phyloP scores from a whole-genome alignment of 768 basidiomycete genomes.

The Leccinum subgranulosum region DNA sequence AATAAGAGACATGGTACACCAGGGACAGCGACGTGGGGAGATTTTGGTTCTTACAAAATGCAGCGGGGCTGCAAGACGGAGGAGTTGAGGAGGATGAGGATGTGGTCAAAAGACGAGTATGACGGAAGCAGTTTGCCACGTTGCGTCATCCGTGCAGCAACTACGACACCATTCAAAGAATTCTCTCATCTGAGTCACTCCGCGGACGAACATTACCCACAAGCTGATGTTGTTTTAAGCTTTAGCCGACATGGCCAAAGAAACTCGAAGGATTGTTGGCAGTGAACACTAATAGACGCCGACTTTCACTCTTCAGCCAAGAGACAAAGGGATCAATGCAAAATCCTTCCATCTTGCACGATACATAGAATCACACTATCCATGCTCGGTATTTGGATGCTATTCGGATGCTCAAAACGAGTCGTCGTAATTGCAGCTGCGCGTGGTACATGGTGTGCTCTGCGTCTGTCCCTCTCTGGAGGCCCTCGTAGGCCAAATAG shows the following conservation, averaged over 20 bases:
- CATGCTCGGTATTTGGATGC: neutral
- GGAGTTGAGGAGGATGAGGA: neutral
- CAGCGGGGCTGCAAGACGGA: neutral
- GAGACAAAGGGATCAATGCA: neutral
- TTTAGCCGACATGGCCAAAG: neutral
- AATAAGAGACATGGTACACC: conserved; percentile 65
- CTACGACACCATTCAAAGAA: neutral
- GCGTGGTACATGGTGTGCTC: conserved; percentile 25
- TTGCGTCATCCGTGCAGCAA: conserved; percentile 2
- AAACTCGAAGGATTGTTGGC: neutral
- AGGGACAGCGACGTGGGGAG: neutral
- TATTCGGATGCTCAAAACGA: neutral
- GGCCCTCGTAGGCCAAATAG: conserved; percentile 2
- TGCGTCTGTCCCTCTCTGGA: conserved; percentile 4
- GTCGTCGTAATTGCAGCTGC: conserved; percentile 20
- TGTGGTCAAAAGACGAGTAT: neutral
- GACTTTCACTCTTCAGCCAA: neutral
- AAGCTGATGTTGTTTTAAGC: neutral
- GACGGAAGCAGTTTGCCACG: conserved; percentile 13
- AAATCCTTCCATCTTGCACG: neutral
- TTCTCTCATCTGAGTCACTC: neutral
- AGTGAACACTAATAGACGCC: neutral
- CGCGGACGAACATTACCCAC: neutral
- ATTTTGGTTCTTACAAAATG: conserved; percentile 5
- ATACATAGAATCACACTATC: neutral